Conservation (phyloP, 441 rosid genomes). For the Adansonia madagascariensis region DNA sequence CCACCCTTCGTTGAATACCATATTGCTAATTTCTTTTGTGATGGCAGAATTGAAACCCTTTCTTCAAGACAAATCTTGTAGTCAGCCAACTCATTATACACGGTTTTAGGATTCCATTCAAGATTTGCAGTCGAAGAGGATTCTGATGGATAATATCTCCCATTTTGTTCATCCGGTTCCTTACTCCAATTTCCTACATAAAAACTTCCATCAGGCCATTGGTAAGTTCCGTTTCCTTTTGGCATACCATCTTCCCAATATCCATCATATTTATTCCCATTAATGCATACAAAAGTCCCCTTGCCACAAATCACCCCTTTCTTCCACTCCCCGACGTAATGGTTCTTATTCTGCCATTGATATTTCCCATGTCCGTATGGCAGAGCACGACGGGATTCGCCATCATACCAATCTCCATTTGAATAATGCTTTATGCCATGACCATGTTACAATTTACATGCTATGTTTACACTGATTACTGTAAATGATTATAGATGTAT, state of each 20-base stretch:
- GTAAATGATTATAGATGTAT: not conserved
- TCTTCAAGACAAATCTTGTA: conserved; percentile 47
- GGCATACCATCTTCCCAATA: conserved; percentile 66
- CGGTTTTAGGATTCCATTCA: conserved; percentile 55
- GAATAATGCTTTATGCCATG: conserved; percentile 57
- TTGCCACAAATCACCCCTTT: conserved; percentile 51
- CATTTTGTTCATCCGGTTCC: conserved; percentile 56
- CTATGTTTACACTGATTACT: not conserved
- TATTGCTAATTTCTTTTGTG: conserved; percentile 65
- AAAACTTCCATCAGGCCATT: conserved; percentile 58
- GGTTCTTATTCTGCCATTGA: conserved; percentile 53
- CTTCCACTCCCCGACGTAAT: conserved; percentile 63
- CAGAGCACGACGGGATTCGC: conserved; percentile 62
- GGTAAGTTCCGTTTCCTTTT: conserved; percentile 56
- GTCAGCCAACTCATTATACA: conserved; percentile 41
- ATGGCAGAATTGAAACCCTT: conserved; percentile 55
- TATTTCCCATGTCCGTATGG: conserved; percentile 66
- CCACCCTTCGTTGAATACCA: conserved; percentile 64
- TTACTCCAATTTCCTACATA: conserved; percentile 66
- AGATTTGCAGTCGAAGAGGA: conserved; percentile 23
- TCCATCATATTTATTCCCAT: conserved; percentile 60
- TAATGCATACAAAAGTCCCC: conserved; percentile 54
- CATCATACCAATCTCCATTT: conserved; percentile 63
- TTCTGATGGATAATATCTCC: conserved; percentile 51
- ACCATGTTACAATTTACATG: conserved; percentile 36